Conservation (phyloP, 164 flowering plant genomes). For the Tetracentron sinense region DNA sequence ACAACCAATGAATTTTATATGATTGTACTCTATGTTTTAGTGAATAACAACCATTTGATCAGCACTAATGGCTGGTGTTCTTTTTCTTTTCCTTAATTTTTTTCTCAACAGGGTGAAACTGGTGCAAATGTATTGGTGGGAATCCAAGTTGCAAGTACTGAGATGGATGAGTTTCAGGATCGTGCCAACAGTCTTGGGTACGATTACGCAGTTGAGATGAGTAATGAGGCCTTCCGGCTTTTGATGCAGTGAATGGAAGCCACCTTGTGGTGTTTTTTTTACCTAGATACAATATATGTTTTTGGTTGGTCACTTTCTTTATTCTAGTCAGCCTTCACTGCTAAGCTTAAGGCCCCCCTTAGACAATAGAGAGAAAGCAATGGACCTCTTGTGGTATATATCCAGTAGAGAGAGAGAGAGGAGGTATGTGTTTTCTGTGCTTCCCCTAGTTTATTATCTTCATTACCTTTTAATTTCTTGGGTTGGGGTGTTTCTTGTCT, state of each 20-base stretch:
- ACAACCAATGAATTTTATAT: not conserved
- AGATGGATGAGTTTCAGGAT: slow-evolving; percentile 59
- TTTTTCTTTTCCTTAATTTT: not conserved
- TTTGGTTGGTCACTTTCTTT: too few relatives aligned
- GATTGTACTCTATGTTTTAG: not conserved
- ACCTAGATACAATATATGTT: too few relatives aligned
- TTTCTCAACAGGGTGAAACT: slow-evolving; percentile 63
- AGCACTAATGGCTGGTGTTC: not conserved
- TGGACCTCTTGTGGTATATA: too few relatives aligned
- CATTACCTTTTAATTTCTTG: too few relatives aligned
- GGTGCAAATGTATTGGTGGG: slow-evolving; percentile 99
- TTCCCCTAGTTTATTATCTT: too few relatives aligned
- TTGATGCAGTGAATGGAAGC: slow-evolving; percentile 54
- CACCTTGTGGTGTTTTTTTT: not conserved
- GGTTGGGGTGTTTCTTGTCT: too few relatives aligned
- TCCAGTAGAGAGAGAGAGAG: too few relatives aligned
- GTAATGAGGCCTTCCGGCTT: slow-evolving; percentile 51
- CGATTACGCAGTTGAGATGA: slow-evolving; percentile 59
- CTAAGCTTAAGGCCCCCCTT: too few relatives aligned
- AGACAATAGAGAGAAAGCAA: too few relatives aligned
- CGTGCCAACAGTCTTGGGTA: slow-evolving; percentile 65
- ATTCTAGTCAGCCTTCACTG: too few relatives aligned
- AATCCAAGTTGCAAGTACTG: slow-evolving; percentile 59
- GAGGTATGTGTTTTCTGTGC: too few relatives aligned
- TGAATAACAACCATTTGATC: not conserved